Conservation (phyloP, 2,329 filamentous ascomycete genomes). For the Tolypocladium inflatum region DNA sequence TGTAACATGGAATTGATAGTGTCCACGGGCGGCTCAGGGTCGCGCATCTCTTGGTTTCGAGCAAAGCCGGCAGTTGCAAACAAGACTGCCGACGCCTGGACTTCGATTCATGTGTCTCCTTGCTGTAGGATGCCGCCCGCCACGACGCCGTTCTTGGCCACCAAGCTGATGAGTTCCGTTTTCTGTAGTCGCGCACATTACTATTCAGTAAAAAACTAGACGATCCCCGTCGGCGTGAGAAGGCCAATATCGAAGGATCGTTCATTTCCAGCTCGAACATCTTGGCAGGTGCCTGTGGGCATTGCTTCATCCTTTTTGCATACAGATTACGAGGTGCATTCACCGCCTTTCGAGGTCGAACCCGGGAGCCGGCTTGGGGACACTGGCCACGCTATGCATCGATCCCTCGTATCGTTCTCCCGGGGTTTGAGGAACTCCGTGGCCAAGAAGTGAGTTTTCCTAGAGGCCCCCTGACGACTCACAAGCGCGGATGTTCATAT, state of each 20-base stretch:
- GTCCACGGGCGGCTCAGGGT: background rate
- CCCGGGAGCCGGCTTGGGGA: background rate
- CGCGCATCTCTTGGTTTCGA: background rate
- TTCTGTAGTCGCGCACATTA: background rate
- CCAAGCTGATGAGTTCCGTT: background rate
- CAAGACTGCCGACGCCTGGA: background rate
- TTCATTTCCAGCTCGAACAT: background rate
- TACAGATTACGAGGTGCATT: background rate
- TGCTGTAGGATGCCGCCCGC: background rate
- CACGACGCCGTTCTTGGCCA: background rate
- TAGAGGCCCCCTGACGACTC: too few species aligned
- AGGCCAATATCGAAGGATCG: background rate
- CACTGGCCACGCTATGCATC: background rate
- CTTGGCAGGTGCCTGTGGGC: background rate
- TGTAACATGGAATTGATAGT: background rate
- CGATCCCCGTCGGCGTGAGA: background rate
- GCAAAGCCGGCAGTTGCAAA: background rate
- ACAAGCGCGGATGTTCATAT: background rate
- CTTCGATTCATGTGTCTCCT: background rate
- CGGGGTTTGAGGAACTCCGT: background rate
- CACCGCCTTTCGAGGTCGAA: background rate
- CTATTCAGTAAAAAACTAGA: background rate
- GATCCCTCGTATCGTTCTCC: background rate
- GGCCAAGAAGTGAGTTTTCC: background rate
- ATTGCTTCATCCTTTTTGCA: background rate